Percentiles rank a stretch among this genome's conserved stretches.
These are phyloP conservation scores for Neopestalotiopsis sp. DNA, from an alignment of 2,329 filamentous ascomycete species.

Conservation along the genomic window DNA sequence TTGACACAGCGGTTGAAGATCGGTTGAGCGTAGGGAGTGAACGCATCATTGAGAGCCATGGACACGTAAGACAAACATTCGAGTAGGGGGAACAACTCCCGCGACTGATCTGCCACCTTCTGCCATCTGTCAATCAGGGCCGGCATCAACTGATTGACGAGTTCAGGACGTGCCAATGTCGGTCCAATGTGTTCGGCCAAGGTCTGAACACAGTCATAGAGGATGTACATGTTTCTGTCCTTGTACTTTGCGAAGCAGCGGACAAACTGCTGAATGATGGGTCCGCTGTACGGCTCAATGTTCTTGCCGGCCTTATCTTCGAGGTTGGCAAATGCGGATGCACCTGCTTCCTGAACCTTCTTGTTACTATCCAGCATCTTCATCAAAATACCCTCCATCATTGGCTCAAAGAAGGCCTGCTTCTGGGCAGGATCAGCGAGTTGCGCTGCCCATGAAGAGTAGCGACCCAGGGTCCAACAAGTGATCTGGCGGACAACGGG, in stretches of 20 bases:
- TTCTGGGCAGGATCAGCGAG: slow-evolving; percentile 71
- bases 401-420: slow-evolving; percentile 84
- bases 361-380: slow-evolving; percentile 98
- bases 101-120: slow-evolving; percentile 83
- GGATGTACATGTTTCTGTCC: slow-evolving; percentile 97
- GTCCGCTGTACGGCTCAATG: slow-evolving; percentile 83
- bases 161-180: slow-evolving; percentile 77
- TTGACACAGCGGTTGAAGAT: slow-evolving; percentile 88
- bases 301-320: slow-evolving; percentile 89
- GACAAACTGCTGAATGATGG: slow-evolving; percentile 92
- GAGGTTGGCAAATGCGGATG: slow-evolving; percentile 93
- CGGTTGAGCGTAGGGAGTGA: slow-evolving; percentile 82
- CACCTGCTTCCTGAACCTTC: slow-evolving; percentile 94
- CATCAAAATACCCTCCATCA: slow-evolving; percentile 94
- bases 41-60: slow-evolving; percentile 79
- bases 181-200: slow-evolving; percentile 89
- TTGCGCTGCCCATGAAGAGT: slow-evolving; percentile 88
- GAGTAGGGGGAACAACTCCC: slow-evolving; percentile 92
- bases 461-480: slow-evolving; percentile 95
- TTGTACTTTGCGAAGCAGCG: slow-evolving; percentile 94
- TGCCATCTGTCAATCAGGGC: slow-evolving; percentile 88
- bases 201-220: slow-evolving; percentile 98
- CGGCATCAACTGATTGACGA: slow-evolving; percentile 90
- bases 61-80: slow-evolving; percentile 96
- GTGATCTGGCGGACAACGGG: slow-evolving; percentile 95